Percentiles rank a stretch among this genome's conserved stretches.
phyloP scores from a whole-genome alignment of 2,329 filamentous ascomycete genomes.

The Exophiala aquamarina region DNA sequence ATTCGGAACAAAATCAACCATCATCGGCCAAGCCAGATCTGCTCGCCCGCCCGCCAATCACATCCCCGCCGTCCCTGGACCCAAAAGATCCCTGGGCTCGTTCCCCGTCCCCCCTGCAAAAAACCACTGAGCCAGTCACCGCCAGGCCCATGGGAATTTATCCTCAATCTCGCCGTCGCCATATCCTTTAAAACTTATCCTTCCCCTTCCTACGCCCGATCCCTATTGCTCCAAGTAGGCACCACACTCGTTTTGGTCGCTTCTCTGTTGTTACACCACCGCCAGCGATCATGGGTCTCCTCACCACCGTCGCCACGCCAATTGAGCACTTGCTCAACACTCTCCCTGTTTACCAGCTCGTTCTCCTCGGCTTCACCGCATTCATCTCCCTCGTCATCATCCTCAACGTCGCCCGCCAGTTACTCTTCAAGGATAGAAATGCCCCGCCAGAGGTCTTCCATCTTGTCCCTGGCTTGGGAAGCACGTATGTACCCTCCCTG shows the following conservation, averaged over 20 bases:
- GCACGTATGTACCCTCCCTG: conserved; percentile 30
- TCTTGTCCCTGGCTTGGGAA: conserved; percentile 63
- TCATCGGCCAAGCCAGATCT: no score
- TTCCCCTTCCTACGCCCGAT: no score
- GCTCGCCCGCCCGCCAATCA: conserved; percentile 11
- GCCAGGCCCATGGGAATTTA: no score
- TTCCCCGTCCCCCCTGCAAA: not conserved
- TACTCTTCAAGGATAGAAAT: conserved; percentile 78
- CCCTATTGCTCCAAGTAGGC: no score
- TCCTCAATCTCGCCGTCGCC: no score
- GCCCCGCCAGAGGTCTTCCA: conserved; percentile 80
- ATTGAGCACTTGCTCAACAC: conserved; percentile 47
- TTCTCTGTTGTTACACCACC: no score
- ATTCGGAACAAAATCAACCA: conserved; percentile 10
- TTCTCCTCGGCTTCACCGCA: conserved; percentile 44
- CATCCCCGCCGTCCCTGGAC: conserved; percentile 10
- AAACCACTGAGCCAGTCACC: no score
- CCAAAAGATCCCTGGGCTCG: conserved; percentile 8
- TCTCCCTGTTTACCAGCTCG: conserved; percentile 47
- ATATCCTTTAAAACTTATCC: no score
- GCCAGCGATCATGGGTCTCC: conserved; percentile 54
- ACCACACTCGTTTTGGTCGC: not conserved
- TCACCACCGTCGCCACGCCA: conserved; percentile 47
- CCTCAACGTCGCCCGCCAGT: conserved; percentile 76
- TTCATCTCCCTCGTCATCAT: conserved; percentile 60